A percentile compares a stretch with the other conserved stretches of the same genome.
These are phyloP conservation scores for Cryptococcus maquisensis DNA, from an alignment of 1,284 basidiomycete species.

Conservation along the genomic window DNA sequence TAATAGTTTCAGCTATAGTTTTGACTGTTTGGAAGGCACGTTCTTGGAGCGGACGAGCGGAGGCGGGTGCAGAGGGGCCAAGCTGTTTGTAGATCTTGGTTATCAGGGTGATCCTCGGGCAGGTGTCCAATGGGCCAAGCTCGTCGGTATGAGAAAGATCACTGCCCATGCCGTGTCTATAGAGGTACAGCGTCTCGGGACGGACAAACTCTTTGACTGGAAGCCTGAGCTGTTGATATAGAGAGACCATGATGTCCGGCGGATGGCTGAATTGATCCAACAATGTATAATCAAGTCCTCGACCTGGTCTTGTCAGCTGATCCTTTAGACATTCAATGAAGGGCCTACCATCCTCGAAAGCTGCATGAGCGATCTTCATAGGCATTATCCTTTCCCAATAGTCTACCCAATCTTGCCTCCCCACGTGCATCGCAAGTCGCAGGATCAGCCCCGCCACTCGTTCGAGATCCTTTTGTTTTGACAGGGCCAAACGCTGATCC, in stretches of 20 bases:
- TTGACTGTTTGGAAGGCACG: slow-evolving; percentile 61
- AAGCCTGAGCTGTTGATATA: slow-evolving; percentile 44
- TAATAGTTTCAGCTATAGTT: slow-evolving; percentile 56
- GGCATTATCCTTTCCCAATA: slow-evolving; percentile 78
- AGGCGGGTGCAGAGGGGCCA: neutral
- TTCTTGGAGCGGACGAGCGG: neutral
- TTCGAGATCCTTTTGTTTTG: slow-evolving; percentile 56
- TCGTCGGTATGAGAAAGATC: neutral
- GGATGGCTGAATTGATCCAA: slow-evolving; percentile 36
- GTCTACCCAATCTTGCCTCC: slow-evolving; percentile 77
- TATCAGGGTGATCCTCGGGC: neutral
- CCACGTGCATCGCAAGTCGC: slow-evolving; percentile 57
- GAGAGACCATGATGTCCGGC: slow-evolving; percentile 47
- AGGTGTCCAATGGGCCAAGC: neutral
- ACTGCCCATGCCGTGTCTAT: too few species aligned
- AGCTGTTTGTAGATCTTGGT: neutral
- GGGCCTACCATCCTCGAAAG: too few species aligned
- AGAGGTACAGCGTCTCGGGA: too few species aligned
- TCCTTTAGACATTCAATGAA: too few species aligned
- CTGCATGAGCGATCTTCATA: slow-evolving; percentile 24
- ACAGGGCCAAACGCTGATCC: slow-evolving; percentile 42
- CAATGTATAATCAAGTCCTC: slow-evolving; percentile 19
- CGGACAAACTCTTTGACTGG: neutral
- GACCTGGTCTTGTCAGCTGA: neutral
- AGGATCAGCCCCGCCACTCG: slow-evolving; percentile 63